phyloP scores from a whole-genome alignment of 2,329 filamentous ascomycete species.

The Colletotrichum trifolii region DNA sequence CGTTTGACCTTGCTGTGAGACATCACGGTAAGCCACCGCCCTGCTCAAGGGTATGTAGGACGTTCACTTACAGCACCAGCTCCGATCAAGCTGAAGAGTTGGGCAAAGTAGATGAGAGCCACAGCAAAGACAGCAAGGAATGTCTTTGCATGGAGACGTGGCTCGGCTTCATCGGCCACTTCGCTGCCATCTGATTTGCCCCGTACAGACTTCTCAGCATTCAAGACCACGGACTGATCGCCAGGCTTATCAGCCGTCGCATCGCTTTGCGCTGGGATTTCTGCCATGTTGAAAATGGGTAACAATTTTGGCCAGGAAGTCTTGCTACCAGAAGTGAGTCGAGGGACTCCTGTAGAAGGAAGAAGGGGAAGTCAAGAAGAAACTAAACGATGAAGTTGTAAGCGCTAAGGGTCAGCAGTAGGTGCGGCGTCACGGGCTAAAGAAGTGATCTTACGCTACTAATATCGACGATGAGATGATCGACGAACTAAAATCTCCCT shows the following conservation, averaged over 20 bases:
- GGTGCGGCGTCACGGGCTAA: too few species aligned
- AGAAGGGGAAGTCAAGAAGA: too few species aligned
- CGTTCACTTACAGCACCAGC: conserved; percentile 45
- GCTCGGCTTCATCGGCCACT: conserved; percentile 10
- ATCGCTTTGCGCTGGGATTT: background rate
- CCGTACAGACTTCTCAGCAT: background rate
- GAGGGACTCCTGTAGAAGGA: too few species aligned
- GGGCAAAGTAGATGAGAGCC: conserved; percentile 48
- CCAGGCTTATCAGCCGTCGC: conserved; percentile 6
- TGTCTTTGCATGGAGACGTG: conserved; percentile 47
- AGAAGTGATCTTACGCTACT: too few species aligned
- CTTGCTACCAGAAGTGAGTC: too few species aligned
- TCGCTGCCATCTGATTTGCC: conserved; percentile 4
- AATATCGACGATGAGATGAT: too few species aligned
- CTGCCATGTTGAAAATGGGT: too few species aligned
- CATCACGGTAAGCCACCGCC: background rate
- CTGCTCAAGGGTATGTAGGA: background rate
- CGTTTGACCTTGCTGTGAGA: conserved; percentile 46
- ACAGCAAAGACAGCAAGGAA: conserved; percentile 49
- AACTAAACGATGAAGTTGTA: too few species aligned
- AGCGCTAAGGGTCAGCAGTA: too few species aligned
- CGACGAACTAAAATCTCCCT: too few species aligned
- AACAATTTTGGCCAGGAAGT: too few species aligned
- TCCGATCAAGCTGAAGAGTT: conserved; percentile 48
- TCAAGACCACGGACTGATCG: background rate